Evolutionary conservation across 805 yeast species (phyloP).

Genomic region (Yarrowia phangngaensis): DNA sequence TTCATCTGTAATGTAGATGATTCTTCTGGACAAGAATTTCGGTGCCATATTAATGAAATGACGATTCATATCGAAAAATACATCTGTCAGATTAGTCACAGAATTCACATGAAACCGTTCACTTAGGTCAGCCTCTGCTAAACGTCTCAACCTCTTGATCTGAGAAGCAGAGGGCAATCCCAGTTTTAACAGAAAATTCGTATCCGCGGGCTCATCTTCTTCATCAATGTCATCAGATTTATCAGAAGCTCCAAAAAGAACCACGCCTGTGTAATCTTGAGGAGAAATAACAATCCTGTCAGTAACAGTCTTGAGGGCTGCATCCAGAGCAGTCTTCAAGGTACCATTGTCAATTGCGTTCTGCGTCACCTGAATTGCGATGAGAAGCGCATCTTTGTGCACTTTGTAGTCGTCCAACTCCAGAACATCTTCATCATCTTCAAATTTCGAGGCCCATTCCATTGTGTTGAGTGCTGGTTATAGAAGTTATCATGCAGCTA

Average conservation of each 20-base stretch:
- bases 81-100: conserved; percentile 39
- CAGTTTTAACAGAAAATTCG: conserved; percentile 30
- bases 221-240: conserved; percentile 42
- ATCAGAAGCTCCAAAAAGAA: conserved; percentile 44
- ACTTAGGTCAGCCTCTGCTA: conserved; percentile 28
- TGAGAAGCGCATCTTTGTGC: conserved; percentile 40
- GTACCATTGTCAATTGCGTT: conserved; percentile 28
- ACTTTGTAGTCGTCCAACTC: conserved; percentile 30
- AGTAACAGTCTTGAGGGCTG: conserved; percentile 59
- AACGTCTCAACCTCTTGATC: conserved; percentile 29
- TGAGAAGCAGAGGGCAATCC: conserved; percentile 31
- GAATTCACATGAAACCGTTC: neutral
- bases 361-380: conserved; percentile 39
- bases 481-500: neutral
- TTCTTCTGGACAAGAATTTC: conserved; percentile 52
- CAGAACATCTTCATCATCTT: conserved; percentile 24
- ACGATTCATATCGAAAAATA: conserved; percentile 53
- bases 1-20: conserved; percentile 71
- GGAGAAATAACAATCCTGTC: conserved; percentile 63
- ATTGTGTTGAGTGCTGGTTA: neutral
- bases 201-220: conserved; percentile 44
- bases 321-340: conserved; percentile 42
- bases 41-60: conserved; percentile 48
- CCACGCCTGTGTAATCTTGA: conserved; percentile 70
- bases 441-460: conserved; percentile 9